These are phyloP conservation scores for Starmerella cellae DNA, from an alignment of 805 yeast species.

Conservation along the genomic window DNA sequence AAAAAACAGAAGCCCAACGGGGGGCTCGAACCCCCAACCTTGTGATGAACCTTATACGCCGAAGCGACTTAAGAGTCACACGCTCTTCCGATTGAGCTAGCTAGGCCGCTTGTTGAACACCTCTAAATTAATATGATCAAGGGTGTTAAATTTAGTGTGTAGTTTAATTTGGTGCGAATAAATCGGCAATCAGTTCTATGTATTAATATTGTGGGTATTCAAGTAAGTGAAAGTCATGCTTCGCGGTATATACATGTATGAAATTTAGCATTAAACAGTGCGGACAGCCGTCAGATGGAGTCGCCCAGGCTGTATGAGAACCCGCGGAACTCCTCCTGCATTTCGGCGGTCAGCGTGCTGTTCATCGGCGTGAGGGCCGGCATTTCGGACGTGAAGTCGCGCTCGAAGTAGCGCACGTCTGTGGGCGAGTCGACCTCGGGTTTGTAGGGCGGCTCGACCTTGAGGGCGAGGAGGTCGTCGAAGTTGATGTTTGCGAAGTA, in stretches of 20 bases:
- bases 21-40: too few species aligned
- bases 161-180: too few species aligned
- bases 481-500: constrained; percentile 83
- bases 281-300: constrained; percentile 10
- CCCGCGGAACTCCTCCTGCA: constrained; percentile 96
- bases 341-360: constrained; percentile 65
- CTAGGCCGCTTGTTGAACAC: too few species aligned
- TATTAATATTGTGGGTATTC: neutral
- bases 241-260: neutral
- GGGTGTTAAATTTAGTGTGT: too few species aligned
- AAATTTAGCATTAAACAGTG: neutral
- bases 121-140: too few species aligned
- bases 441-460: constrained; percentile 75
- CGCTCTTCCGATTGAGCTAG: too few species aligned
- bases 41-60: too few species aligned
- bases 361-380: constrained; percentile 93
- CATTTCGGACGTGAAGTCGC: constrained; percentile 85
- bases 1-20: too few species aligned
- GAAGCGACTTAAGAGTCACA: too few species aligned
- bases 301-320: constrained; percentile 52
- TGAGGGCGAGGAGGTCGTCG: constrained; percentile 62
- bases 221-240: neutral
- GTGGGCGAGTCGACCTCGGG: constrained; percentile 81
- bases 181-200: too few species aligned
- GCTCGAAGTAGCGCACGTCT: constrained; percentile 86